Conservation (phyloP, 352 stramenopile species). For the Globisporangium cederbergense region DNA sequence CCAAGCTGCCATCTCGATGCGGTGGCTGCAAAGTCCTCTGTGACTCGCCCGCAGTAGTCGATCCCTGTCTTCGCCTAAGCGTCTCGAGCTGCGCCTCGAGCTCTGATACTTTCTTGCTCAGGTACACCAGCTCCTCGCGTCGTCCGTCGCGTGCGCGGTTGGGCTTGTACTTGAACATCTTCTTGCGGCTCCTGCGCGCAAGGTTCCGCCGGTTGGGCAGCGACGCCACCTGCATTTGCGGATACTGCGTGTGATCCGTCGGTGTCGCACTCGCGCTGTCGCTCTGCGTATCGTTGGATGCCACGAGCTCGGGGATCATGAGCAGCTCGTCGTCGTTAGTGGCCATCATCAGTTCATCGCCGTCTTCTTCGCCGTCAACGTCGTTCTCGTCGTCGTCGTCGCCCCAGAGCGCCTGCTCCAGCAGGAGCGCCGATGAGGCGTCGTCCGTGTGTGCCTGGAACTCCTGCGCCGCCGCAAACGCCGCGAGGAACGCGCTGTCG, state of each 20-base stretch:
- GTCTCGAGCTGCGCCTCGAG: constrained; percentile 34
- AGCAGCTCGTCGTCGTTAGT: constrained; percentile 1
- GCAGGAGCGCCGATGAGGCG: background rate
- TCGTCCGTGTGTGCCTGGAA: background rate
- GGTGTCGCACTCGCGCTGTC: background rate
- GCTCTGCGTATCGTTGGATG: background rate
- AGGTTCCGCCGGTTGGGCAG: constrained; percentile 10
- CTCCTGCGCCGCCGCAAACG: constrained; percentile 4
- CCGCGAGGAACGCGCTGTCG: constrained; percentile 6
- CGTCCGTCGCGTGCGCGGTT: constrained; percentile 37
- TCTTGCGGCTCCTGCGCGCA: constrained; percentile 16
- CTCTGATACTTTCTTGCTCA: constrained; percentile 36
- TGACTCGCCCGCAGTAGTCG: background rate
- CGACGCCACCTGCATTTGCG: constrained; percentile 10
- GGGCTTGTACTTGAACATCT: constrained; percentile 31
- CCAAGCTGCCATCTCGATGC: background rate
- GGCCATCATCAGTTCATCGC: background rate
- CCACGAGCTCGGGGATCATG: constrained; percentile 1
- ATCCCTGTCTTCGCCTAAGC: constrained; percentile 22
- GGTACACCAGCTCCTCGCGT: constrained; percentile 38
- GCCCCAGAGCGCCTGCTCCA: constrained; percentile 16
- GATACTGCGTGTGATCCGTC: background rate
- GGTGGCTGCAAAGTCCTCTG: too few species aligned
- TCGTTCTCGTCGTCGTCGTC: constrained; percentile 3
- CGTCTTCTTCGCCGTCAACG: background rate